Conservation (phyloP, 2,329 filamentous ascomycete genomes). For the Scytalidium sp. region DNA sequence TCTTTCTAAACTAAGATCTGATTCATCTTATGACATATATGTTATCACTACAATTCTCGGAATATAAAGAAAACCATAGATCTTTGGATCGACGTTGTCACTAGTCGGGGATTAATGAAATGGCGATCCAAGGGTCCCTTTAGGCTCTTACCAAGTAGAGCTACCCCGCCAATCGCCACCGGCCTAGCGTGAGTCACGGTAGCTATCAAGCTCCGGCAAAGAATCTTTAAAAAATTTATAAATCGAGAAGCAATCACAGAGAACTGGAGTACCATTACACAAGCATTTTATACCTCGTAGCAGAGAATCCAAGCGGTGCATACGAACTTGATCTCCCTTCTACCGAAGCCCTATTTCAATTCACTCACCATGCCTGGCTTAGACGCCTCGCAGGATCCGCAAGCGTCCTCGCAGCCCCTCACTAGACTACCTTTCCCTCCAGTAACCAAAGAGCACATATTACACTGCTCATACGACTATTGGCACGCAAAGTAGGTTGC, state of each 20-base stretch:
- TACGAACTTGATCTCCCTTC: too few species aligned
- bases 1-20: too few species aligned
- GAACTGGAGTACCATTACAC: too few species aligned
- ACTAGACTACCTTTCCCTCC: slow-evolving; percentile 69
- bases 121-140: too few species aligned
- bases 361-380: slow-evolving; percentile 22
- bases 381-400: slow-evolving; percentile 9
- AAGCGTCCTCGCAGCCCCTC: slow-evolving; percentile 16
- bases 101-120: too few species aligned
- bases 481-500: slow-evolving; percentile 80
- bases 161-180: background rate
- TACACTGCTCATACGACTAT: slow-evolving; percentile 89
- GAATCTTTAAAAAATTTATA: background rate
- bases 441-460: slow-evolving; percentile 79
- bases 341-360: too few species aligned
- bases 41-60: too few species aligned
- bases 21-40: too few species aligned
- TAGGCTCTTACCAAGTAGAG: background rate
- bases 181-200: background rate
- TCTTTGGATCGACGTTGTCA: too few species aligned
- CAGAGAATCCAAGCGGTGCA: too few species aligned
- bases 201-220: background rate
- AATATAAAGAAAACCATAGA: too few species aligned
- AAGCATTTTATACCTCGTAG: too few species aligned
- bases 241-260: background rate